These are phyloP conservation scores for Rosa rugosa DNA, from an alignment of 306 rosid genomes.

Conservation along the genomic window DNA sequence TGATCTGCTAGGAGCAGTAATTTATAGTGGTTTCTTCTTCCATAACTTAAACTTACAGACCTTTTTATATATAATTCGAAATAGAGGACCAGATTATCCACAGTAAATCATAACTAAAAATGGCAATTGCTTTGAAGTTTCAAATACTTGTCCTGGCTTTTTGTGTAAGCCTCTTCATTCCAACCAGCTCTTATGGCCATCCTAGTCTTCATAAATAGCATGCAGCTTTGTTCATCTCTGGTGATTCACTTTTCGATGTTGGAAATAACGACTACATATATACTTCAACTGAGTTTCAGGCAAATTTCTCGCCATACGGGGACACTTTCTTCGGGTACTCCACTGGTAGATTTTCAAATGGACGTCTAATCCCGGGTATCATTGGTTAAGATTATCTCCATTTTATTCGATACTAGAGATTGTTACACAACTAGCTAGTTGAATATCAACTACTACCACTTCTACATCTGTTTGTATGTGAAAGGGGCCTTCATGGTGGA, in stretches of 20 bases:
- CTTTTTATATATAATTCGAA: neutral
- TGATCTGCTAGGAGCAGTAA: neutral
- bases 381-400: constrained; percentile 19
- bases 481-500: neutral
- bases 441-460: neutral
- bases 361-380: constrained; percentile 35
- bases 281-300: neutral
- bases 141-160: neutral
- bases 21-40: neutral
- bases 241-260: constrained; percentile 35
- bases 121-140: neutral
- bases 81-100: neutral
- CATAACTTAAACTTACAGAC: neutral
- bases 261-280: constrained; percentile 42
- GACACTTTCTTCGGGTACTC: constrained; percentile 32
- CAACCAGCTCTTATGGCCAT: neutral
- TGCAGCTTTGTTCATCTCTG: constrained; percentile 31
- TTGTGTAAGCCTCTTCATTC: neutral
- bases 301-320: constrained; percentile 29
- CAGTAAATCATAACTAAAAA: neutral
- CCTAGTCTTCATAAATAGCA: neutral
- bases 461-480: neutral
- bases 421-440: neutral
- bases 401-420: neutral
- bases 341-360: constrained; percentile 34